Percentiles rank a stretch among this genome's conserved stretches.
These are phyloP conservation scores for Nicotiana tomentosiformis DNA, from an alignment of 257 asterid species.

Conservation along the genomic window DNA sequence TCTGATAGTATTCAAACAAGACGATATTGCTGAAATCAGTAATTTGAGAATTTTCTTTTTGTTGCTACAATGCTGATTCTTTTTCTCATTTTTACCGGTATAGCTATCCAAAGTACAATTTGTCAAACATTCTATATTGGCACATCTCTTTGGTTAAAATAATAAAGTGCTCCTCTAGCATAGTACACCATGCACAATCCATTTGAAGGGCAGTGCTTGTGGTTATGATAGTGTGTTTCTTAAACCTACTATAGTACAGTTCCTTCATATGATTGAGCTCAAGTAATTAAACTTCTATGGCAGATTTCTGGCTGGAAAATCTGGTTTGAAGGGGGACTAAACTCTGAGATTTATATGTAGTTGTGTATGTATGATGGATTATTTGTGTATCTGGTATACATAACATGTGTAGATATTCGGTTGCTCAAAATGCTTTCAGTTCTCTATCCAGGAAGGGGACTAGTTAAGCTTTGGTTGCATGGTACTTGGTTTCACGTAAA, in stretches of 20 bases:
- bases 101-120: background rate
- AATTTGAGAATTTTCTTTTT: background rate
- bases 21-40: background rate
- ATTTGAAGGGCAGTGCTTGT: background rate
- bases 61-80: background rate
- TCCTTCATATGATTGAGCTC: background rate
- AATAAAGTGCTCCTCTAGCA: background rate
- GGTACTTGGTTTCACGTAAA: background rate
- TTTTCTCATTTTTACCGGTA: background rate
- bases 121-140: background rate
- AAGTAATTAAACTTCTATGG: background rate
- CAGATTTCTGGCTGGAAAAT: background rate
- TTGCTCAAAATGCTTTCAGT: background rate
- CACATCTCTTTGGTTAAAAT: background rate
- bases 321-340: background rate
- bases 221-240: background rate
- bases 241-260: background rate
- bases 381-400: background rate
- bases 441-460: background rate
- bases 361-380: background rate
- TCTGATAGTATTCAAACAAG: background rate
- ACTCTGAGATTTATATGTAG: background rate
- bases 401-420: background rate
- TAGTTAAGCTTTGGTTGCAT: background rate
- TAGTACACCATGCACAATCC: background rate